Percentiles rank a stretch among this genome's conserved stretches.
Conservation (phyloP, 148 eudicot genomes). For the Hydrangea macrophylla region DNA sequence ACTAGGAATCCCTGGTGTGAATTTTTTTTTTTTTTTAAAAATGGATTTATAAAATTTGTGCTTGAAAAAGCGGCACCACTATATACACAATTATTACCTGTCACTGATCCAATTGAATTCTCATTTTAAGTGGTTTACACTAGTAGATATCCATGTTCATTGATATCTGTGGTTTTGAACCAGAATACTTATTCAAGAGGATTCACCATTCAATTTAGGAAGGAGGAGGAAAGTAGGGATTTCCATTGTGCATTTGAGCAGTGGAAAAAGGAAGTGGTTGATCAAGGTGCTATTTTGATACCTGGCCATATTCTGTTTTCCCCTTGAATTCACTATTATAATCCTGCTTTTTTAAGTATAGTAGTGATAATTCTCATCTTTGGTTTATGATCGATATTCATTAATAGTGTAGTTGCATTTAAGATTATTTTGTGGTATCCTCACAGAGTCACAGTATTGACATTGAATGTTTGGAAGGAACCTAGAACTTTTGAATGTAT, state of each 20-base stretch:
- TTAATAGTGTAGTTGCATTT: too few species aligned
- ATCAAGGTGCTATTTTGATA: constrained; percentile 56
- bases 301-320: background rate
- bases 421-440: too few species aligned
- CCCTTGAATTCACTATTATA: background rate
- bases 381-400: too few species aligned
- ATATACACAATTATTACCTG: background rate
- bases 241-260: constrained; percentile 81
- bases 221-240: constrained; percentile 66
- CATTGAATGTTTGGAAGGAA: too few species aligned
- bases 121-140: too few species aligned
- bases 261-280: constrained; percentile 60
- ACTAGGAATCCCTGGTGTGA: background rate
- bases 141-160: background rate
- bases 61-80: background rate
- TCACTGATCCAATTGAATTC: too few species aligned
- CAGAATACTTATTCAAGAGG: constrained; percentile 76
- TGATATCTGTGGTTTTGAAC: constrained; percentile 18
- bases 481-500: too few species aligned
- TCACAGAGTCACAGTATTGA: too few species aligned
- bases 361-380: too few species aligned
- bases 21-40: too few species aligned
- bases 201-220: constrained; percentile 56
- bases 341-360: background rate
- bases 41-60: too few species aligned